phyloP scores from a whole-genome alignment of 352 stramenopile species.

The Phytopythium chamaehyphon region DNA sequence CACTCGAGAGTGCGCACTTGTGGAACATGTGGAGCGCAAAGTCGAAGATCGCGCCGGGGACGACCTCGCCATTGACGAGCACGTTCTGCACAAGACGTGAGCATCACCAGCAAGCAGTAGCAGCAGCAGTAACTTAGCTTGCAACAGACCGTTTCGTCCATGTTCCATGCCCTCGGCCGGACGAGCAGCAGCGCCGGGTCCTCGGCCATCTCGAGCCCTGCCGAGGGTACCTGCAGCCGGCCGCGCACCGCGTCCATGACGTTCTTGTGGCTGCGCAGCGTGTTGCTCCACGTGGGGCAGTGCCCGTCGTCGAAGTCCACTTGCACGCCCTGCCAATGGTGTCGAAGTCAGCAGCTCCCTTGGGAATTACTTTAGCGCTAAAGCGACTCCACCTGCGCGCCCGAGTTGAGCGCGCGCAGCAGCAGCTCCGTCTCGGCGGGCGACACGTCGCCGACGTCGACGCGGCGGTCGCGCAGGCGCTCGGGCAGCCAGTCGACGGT shows the following conservation, averaged over 20 bases:
- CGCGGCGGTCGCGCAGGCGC: slow-evolving; percentile 84
- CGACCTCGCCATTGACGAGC: slow-evolving; percentile 83
- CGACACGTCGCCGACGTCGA: slow-evolving; percentile 92
- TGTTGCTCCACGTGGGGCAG: slow-evolving; percentile 91
- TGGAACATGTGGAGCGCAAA: slow-evolving; percentile 96
- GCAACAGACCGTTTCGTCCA: slow-evolving; percentile 86
- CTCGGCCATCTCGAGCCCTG: slow-evolving; percentile 15
- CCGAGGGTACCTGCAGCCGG: slow-evolving; percentile 23
- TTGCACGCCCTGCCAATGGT: slow-evolving; percentile 44
- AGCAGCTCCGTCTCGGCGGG: slow-evolving; percentile 89
- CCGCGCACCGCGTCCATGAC: slow-evolving; percentile 89
- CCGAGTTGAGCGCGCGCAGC: slow-evolving; percentile 92
- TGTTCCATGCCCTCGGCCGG: slow-evolving; percentile 92
- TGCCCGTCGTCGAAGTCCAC: slow-evolving; percentile 79
- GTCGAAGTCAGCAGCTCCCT: too few species aligned
- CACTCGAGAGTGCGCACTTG: slow-evolving; percentile 49
- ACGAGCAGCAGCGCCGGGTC: slow-evolving; percentile 88
- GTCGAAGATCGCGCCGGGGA: slow-evolving; percentile 92
- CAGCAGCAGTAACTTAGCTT: not conserved
- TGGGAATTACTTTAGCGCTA: too few species aligned
- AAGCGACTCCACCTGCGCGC: slow-evolving; percentile 74
- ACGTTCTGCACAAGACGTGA: slow-evolving; percentile 61
- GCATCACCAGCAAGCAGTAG: not conserved
- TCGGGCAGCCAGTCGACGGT: slow-evolving; percentile 51
- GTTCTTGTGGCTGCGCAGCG: slow-evolving; percentile 89